Evolutionary conservation across 306 rosid species (phyloP), one percentile per base, ranked within the genome.

Genomic region (Urtica urens): DNA sequence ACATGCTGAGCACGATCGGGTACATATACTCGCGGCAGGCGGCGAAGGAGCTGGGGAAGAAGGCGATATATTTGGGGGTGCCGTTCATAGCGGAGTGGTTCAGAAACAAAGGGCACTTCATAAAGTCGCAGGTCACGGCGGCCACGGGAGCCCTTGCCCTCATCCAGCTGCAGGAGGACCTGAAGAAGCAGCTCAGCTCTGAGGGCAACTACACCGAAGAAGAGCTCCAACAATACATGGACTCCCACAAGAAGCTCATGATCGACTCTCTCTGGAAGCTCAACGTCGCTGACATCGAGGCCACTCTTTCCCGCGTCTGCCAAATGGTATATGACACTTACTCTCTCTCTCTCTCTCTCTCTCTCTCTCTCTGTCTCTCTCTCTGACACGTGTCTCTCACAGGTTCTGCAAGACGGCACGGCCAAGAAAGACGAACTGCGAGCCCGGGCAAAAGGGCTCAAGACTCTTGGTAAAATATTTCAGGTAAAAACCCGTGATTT

Each of bases 11-110:
- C 74, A 90, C 97, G 55, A 81, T 84, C 66, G 97, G 97, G 69
- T 90, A 90, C 66, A 90, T 90, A 69, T 90, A 90, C 56, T 80
- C 84, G 55, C 81, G 97, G 76, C 92, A 79, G 70, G 86, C 94
- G 13, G 97, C 97, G 2, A 81, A 84, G 63, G 97, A 90, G 77
- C 85, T 90, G 15, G 97, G 97, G 46, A 90, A 90, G 80, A 90
- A 90, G 68, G 97, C 97, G 39, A 79, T 90, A 44, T 90, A 71
- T 75, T 63, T 90, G 72, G 97, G 95, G 10, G 92, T 90, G 60
- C 97, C 97, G 51, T 90, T 90, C 70, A 46, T 90, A 64, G 97
- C 97, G 14, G 97, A 90, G 66, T 90, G 97, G 97, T 90, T 81
- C 71, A 79, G 97, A 72, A 84, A 90, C 80, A 90, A 90, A 71